Percentiles rank a stretch among this genome's conserved stretches.
Conservation (phyloP, 305 asterid genomes). For the Petunia hybrid region DNA sequence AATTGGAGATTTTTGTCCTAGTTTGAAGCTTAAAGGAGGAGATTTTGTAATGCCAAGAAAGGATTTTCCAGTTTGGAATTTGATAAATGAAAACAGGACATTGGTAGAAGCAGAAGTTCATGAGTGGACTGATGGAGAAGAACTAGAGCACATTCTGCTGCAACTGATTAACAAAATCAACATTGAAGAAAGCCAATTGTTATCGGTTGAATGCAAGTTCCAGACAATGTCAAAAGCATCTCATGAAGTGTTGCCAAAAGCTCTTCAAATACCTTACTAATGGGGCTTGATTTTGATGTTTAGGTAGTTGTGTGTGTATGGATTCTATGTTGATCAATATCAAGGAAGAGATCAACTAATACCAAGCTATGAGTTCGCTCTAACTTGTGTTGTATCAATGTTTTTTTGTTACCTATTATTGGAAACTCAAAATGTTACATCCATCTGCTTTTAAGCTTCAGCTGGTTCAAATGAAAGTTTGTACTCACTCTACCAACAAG, state of each 20-base stretch:
- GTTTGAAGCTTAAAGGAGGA: constrained; percentile 61
- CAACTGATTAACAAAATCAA: constrained; percentile 43
- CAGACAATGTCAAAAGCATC: constrained; percentile 21
- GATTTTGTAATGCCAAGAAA: constrained; percentile 77
- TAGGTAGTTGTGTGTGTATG: neutral
- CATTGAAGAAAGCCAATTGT: constrained; percentile 32
- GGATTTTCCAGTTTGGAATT: constrained; percentile 56
- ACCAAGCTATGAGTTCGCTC: neutral
- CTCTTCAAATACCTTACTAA: constrained; percentile 34
- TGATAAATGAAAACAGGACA: constrained; percentile 46
- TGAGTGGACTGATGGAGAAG: constrained; percentile 71
- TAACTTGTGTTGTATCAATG: neutral
- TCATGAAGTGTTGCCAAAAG: constrained; percentile 25
- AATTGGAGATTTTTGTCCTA: constrained; percentile 77
- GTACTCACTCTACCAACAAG: too few relatives aligned
- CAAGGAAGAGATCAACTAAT: neutral
- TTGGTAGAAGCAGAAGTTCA: constrained; percentile 64
- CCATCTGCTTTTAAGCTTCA: too few relatives aligned
- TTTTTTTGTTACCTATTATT: neutral
- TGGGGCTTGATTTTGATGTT: neutral
- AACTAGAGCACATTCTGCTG: constrained; percentile 59
- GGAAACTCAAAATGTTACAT: too few relatives aligned
- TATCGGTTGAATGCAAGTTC: constrained; percentile 35
- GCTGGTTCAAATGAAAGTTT: too few relatives aligned
- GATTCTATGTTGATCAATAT: neutral